phyloP scores from a whole-genome alignment of 805 yeast genomes.

The Yamadazyma insecticola region DNA sequence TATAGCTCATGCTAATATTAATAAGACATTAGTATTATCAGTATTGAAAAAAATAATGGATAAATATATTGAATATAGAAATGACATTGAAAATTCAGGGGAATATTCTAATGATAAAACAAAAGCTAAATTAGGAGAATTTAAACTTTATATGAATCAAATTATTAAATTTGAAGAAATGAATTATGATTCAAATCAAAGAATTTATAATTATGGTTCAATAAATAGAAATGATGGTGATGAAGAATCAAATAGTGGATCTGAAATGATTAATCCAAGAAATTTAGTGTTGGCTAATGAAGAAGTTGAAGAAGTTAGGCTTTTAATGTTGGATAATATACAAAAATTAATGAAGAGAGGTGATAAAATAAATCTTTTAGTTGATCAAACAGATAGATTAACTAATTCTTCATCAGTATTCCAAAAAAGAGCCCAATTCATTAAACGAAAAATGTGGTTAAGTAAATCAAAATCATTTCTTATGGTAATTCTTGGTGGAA shows the following conservation, averaged over 20 bases:
- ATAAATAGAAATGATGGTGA: slow-evolving; percentile 7
- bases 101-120: slow-evolving; percentile 6
- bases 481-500: slow-evolving; percentile 13
- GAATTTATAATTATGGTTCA: slow-evolving; percentile 31
- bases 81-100: slow-evolving; percentile 15
- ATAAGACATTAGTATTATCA: slow-evolving; percentile 42
- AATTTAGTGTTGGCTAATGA: slow-evolving; percentile 39
- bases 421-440: slow-evolving; percentile 59
- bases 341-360: slow-evolving; percentile 73
- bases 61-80: slow-evolving; percentile 42
- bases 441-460: slow-evolving; percentile 70
- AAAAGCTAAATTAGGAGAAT: slow-evolving; percentile 41
- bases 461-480: slow-evolving; percentile 45
- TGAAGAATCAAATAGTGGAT: slow-evolving; percentile 14
- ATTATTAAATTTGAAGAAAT: slow-evolving; percentile 51
- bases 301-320: slow-evolving; percentile 62
- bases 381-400: slow-evolving; percentile 74
- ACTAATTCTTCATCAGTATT: slow-evolving; percentile 64
- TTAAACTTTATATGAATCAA: slow-evolving; percentile 52
- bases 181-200: slow-evolving; percentile 34
- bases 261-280: slow-evolving; percentile 28
- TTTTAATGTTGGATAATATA: slow-evolving; percentile 68
- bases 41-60: slow-evolving; percentile 47
- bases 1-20: slow-evolving; percentile 40
- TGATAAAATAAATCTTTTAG: slow-evolving; percentile 65